These are phyloP conservation scores for Scedosporium boydii DNA, from an alignment of 2,329 filamentous ascomycete species.

Conservation along the genomic window DNA sequence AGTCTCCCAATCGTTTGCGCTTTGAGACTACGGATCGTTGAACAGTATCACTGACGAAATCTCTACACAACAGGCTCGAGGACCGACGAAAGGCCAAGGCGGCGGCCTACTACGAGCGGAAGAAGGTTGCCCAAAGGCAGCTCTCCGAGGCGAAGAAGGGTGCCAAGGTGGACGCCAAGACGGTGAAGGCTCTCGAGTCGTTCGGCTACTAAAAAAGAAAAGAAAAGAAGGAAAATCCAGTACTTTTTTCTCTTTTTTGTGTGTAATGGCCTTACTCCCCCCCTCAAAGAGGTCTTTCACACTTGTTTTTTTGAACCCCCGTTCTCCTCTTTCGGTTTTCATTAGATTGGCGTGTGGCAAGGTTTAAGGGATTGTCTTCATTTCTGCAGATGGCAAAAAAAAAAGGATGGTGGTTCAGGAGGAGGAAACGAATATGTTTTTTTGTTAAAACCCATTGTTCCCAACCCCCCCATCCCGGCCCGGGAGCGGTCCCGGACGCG, in stretches of 20 bases:
- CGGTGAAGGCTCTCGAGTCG: constrained; percentile 76
- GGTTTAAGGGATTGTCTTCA: constrained; percentile 4
- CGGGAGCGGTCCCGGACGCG: background rate
- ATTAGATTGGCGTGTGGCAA: constrained; percentile 8
- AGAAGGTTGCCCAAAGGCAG: constrained; percentile 92
- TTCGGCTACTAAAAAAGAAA: constrained; percentile 69
- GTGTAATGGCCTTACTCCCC: background rate
- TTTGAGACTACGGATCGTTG: constrained; percentile 12
- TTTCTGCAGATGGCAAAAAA: constrained; percentile 4
- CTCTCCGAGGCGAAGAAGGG: constrained; percentile 87
- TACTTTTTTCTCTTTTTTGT: background rate
- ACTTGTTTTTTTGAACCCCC: background rate
- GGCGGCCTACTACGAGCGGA: constrained; percentile 98
- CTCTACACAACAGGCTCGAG: constrained; percentile 62
- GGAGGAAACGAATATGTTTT: background rate
- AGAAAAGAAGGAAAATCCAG: background rate
- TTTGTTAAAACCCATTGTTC: background rate
- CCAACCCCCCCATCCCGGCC: background rate
- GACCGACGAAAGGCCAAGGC: constrained; percentile 99
- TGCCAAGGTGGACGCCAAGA: constrained; percentile 78
- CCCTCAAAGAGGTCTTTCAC: background rate
- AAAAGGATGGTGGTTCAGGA: background rate
- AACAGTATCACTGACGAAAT: background rate
- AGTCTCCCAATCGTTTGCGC: background rate
- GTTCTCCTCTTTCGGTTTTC: constrained; percentile 2